Conservation (phyloP, 352 stramenopile genomes). For the Thraustotheca clavata region DNA sequence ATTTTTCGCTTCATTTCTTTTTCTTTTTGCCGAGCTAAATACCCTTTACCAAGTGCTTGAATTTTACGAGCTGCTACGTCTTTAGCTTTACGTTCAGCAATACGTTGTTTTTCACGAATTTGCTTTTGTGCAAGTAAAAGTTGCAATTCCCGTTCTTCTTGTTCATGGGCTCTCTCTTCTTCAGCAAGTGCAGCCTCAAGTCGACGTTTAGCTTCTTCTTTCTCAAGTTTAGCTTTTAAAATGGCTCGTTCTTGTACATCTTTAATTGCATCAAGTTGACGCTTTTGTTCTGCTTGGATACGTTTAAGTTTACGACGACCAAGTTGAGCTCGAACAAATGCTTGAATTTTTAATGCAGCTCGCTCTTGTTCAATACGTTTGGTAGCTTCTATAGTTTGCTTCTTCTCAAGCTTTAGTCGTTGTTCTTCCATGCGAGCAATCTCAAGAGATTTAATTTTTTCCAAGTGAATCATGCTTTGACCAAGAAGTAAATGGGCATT, state of each 20-base stretch:
- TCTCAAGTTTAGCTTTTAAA: slow-evolving; percentile 48
- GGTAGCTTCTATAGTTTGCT: slow-evolving; percentile 37
- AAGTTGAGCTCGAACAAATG: slow-evolving; percentile 45
- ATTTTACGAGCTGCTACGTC: slow-evolving; percentile 41
- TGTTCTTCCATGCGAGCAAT: slow-evolving; percentile 39
- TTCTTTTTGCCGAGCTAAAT: slow-evolving; percentile 44
- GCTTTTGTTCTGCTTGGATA: slow-evolving; percentile 38
- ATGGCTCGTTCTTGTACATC: slow-evolving; percentile 49
- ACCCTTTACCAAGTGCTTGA: slow-evolving; percentile 44
- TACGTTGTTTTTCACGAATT: slow-evolving; percentile 47
- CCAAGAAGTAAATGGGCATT: slow-evolving; percentile 40
- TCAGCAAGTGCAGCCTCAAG: slow-evolving; percentile 67
- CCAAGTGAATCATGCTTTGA: slow-evolving; percentile 27
- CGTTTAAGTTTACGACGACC: slow-evolving; percentile 33
- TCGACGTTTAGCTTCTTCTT: slow-evolving; percentile 53
- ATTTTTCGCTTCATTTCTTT: slow-evolving; percentile 52
- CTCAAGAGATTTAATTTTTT: slow-evolving; percentile 39
- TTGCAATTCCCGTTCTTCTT: slow-evolving; percentile 65
- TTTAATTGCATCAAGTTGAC: slow-evolving; percentile 43
- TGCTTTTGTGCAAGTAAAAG: slow-evolving; percentile 67
- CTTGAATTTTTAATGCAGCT: slow-evolving; percentile 55
- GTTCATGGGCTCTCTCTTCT: slow-evolving; percentile 45
- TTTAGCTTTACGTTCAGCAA: slow-evolving; percentile 34
- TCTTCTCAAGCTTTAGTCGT: slow-evolving; percentile 28
- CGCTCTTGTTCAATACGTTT: slow-evolving; percentile 41